Conservation (phyloP, 768 basidiomycete genomes). For the Pulveroboletus frians region DNA sequence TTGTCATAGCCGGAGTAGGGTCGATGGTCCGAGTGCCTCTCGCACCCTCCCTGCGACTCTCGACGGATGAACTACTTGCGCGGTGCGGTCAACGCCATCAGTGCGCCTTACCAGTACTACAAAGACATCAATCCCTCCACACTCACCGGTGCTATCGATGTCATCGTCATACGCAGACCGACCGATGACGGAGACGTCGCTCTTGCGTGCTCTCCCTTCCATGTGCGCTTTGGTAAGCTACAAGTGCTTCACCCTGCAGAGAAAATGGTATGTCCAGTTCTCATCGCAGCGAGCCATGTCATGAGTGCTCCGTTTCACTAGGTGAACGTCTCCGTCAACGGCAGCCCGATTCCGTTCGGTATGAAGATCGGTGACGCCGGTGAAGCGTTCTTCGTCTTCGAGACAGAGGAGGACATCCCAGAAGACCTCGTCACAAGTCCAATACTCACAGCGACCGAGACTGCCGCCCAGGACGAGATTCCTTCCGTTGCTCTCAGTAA, state of each 20-base stretch:
- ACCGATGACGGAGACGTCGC: conserved; percentile 57
- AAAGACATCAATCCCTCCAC: conserved; percentile 95
- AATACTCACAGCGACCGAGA: conserved; percentile 60
- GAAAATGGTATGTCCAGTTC: conserved; percentile 62
- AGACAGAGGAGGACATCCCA: conserved; percentile 93
- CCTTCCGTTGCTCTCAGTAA: conserved; percentile 18
- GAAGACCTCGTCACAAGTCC: conserved; percentile 93
- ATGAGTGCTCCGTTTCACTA: conserved; percentile 25
- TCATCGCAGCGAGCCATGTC: not conserved
- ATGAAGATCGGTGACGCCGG: conserved; percentile 99
- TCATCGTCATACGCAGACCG: conserved; percentile 86
- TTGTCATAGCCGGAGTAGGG: conserved; percentile 12
- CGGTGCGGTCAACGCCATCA: conserved; percentile 79
- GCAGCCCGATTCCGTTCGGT: conserved; percentile 77
- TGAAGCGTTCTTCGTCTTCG: conserved; percentile 98
- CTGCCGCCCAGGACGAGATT: conserved; percentile 27
- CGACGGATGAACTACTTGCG: conserved; percentile 78
- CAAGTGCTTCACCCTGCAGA: conserved; percentile 91
- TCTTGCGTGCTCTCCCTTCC: conserved; percentile 91
- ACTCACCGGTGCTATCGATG: conserved; percentile 96
- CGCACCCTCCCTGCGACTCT: not conserved
- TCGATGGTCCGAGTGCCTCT: not conserved
- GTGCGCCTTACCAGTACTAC: conserved; percentile 86
- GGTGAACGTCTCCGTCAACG: conserved; percentile 90
- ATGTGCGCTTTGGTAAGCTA: conserved; percentile 96